Base-by-base conservation (phyloP, 768 basidiomycete genomes). In the Roridomyces roridus region DNA sequence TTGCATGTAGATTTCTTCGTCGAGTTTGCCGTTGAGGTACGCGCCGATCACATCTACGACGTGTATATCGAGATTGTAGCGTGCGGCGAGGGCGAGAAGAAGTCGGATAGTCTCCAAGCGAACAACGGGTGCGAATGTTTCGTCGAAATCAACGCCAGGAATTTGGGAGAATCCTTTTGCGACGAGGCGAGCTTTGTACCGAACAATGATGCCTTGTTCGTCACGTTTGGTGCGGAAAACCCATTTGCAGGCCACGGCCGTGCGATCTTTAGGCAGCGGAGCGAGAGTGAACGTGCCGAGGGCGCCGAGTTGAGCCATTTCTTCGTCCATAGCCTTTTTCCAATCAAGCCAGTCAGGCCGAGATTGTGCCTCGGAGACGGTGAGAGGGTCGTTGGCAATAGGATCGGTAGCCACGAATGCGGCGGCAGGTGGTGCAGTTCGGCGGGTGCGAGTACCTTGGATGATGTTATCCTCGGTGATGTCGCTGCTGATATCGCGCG, bases 161-260 rank as follows among this genome's bases (percentile, higher is more conserved):
- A 67, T 59, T 49, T 77, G 75, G 0, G 66, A 58, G 59, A 67
- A 76, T 9, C 64, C 64, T 42, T 56, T 56, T n/a, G 49, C 64
- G 35, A 65, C 60, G 11, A 65, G 52, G 0, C 60, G 10, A 1
- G 57, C 63, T 56, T 78, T 77, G 65, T 71, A 68, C 21, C 50
- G 15, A 50, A 43, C 45, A 46, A 73, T 56, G 1, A 48, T 55
- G n/a, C 75, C 75, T 8, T 59, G 15, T 4, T 46, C 57, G 49
- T 75, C 67, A n/a, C 54, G 51, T 59, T 78, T 78, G 35, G 61
- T 45, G 34, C 53, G 63, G 57, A 68, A 76, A 14, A 67, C 62
- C 67, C 67, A 67, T 47, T 65, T 67, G 10, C 64, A 66, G 0
- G 34, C 44, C 0, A 71, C 40, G 0, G 65, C 51, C 2, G 58